Base-by-base conservation (phyloP, 768 basidiomycete genomes). In the Trametes meyenii region DNA sequence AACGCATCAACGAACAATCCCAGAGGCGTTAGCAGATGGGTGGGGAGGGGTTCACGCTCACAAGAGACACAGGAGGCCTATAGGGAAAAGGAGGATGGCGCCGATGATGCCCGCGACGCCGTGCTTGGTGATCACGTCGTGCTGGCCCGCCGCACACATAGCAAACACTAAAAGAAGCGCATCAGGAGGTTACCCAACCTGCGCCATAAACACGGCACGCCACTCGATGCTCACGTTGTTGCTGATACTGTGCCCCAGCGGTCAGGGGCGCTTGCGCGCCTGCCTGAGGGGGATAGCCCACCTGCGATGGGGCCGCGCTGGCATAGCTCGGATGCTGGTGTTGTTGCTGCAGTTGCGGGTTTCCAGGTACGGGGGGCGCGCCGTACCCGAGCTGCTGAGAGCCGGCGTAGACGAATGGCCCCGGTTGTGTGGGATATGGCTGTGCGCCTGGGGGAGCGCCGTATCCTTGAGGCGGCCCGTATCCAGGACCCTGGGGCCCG, bases 21-120 rank as follows among this genome's bases (percentile, higher is more conserved):
- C 26, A 1, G 29, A 2, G 3, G 21, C 6, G 29, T 29, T 13
- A 19, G n/a, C n/a, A n/a, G n/a, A n/a, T n/a, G n/a, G n/a, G n/a
- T 36, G 17, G n/a, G 8, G 13, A 2, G 19, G 33, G 11, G 21
- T 38, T 5, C 21, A 35, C 1, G 65, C 69, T 66, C 52, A 70
- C 69, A 66, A 61, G 13, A 70, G 58, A 50, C 66, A 67, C n/a
- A 67, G 40, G 3, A 70, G 59, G 10, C 69, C 69, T 35, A 63
- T 64, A 0, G 69, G 69, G 64, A 70, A 70, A 65, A 59, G 65
- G 16, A 66, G 40, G 19, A 70, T 62, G 21, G 69, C 69, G 19
- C 49, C 55, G 58, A 70, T 64, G 55, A 67, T 70, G 42, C 66
- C 69, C 13, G 58, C 43, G 16, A 60, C 52, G 10, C 69, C 69